Evolutionary conservation across 2,329 filamentous ascomycete genomes (phyloP), one percentile per base, ranked within the genome.

Genomic region (Scleromitrula shiraiana): DNA sequence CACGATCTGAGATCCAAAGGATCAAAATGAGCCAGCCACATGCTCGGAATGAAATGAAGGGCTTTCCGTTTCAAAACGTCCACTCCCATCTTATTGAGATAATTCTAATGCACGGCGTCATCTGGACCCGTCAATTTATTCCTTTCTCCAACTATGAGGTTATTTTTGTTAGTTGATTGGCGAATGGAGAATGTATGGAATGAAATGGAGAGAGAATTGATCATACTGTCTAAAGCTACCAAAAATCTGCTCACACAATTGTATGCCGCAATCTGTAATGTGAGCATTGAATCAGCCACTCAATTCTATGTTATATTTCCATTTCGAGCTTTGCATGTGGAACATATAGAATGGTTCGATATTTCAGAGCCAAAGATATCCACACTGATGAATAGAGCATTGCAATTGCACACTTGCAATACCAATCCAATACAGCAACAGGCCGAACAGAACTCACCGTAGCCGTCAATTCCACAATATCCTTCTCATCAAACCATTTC

Each of bases 211-310:
- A 23, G 14, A 15, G 14, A 37, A 46, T 33, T 36, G 12, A 15
- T 69, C 77, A 66, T 67, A 82, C 79, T 85, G 68, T 94, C 83
- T 48, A 95, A 65, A 12, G 88, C 88, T 17, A 94, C 87, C 56
- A 94, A 65, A 58, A 94, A 90, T 24, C 88, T 76, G 64, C 84
- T 89, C 14, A 94, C 87, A 62, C 85, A 90, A 64, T 94, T 94
- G 64, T 94, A 94, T 46, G 78, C 80, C 10, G 85, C 85, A 56
- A 88, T 77, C 61, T 64, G 45, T 46, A 37, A 15, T 41, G 19
- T 29, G 10, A 22, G 15, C 5, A 17, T 47, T 42, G 42, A 37
- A 20, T 22, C 35, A 24, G 15, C 6, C 15, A 30, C 12, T 20
- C 36, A 27, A 10, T 14, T 10, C n/a, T 22, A 30, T 38, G 9